These are phyloP conservation scores for Septoria petroselini DNA, from an alignment of 2,329 filamentous ascomycete species.

Conservation along the genomic window DNA sequence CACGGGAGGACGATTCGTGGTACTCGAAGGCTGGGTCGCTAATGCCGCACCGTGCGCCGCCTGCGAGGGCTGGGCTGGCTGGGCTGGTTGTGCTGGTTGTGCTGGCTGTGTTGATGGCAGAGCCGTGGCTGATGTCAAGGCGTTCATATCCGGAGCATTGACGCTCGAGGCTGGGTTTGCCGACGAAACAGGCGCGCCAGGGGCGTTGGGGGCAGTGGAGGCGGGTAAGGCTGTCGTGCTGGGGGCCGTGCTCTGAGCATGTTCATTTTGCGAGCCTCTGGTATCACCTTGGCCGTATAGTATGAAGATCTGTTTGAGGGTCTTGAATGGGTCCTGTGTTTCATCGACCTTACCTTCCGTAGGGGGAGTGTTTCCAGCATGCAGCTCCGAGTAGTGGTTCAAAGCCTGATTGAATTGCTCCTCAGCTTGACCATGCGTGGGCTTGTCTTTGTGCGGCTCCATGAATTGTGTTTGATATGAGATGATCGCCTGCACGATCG, in stretches of 20 bases:
- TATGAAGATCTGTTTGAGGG: constrained; percentile 14
- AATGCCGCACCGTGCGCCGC: no score
- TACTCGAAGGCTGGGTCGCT: no score
- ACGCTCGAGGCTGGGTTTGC: no score
- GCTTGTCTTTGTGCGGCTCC: background rate
- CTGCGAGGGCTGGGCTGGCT: no score
- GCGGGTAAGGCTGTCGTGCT: no score
- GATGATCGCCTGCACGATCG: constrained; percentile 30
- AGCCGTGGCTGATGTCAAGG: no score
- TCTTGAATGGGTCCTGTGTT: constrained; percentile 14
- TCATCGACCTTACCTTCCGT: constrained; percentile 12
- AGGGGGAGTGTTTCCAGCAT: constrained; percentile 7
- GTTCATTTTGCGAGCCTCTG: background rate
- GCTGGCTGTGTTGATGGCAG: no score
- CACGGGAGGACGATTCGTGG: no score
- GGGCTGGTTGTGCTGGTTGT: no score
- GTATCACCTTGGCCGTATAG: constrained; percentile 10
- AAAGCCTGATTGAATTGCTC: constrained; percentile 9
- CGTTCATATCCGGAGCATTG: no score
- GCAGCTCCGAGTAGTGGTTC: constrained; percentile 9
- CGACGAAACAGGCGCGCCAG: no score
- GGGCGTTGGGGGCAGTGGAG: no score
- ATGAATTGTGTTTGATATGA: constrained; percentile 19
- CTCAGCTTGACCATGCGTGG: constrained; percentile 1
- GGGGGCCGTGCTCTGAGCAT: background rate